Evolutionary conservation across 306 rosid genomes (phyloP), one percentile per base, ranked within the genome.

Genomic region (Begonia loranthoides): DNA sequence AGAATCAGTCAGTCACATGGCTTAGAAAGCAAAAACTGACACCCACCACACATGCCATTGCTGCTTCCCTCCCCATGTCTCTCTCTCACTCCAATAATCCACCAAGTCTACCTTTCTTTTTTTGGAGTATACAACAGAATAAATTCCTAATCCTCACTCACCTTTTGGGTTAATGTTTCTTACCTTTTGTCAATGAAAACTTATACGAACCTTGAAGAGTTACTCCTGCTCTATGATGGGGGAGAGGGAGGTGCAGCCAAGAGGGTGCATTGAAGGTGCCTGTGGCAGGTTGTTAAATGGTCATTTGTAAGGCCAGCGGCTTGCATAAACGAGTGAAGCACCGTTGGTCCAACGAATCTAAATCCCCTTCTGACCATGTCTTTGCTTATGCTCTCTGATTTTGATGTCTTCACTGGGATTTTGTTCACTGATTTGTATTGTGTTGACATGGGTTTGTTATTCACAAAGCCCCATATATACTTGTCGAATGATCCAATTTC

Each of bases 401-500:
- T 92, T 61, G 99, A 92, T 10, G 96, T 92, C 82, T 86, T 92
- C 64, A 79, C 96, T 60, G 96, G 99, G 12, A 86, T 79, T 68
- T 76, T 92, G 70, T 92, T 80, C 24, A 92, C 94, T 61, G 81
- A 75, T 51, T 83, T 92, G 86, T 86, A 80, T 28, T 86, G 93
- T 13, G 92, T 83, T 13, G 79, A 83, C 68, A 92, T 80, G 0
- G 93, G 87, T 61, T 80, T 83, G 33, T 83, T 71, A 73, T 80
- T 92, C 48, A 92, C 82, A 75, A 92, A 86, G 0, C 96, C 99
- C 96, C 94, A 92, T 0, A 92, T 68, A 67, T 92, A 92, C 56
- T 80, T 86, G 63, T 74, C 73, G 66, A 90, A 83, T 61, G 94
- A 78, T 24, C 94, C 96, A 67, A 80, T n/a, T n/a, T n/a, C n/a